Base-by-base conservation (phyloP, 2,329 filamentous ascomycete species). In the Tolypocladium sp. region DNA sequence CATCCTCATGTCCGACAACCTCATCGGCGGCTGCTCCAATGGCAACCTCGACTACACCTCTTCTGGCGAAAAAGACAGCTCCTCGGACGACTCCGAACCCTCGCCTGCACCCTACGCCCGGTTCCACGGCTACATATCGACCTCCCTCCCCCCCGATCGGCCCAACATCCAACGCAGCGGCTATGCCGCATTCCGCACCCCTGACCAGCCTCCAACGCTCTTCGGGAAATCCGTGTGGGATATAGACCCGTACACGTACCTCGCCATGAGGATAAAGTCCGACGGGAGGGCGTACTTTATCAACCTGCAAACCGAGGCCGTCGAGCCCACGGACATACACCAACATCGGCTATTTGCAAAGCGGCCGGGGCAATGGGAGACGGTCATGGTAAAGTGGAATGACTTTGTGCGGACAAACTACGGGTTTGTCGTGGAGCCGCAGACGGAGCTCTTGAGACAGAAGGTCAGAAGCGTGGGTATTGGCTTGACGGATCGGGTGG, bases 371-470 rank as follows among this genome's bases (percentile, higher is more conserved):
- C 82, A 92, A 67, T 99, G 94, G 94, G 93, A 99, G 79, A 97
- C 94, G 2, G 83, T 97, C n/a, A 74, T 95, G 54, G 88, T 99
- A 63, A 89, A 89, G 62, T 94, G 92, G 82, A 88, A 87, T 66
- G 91, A 96, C 64, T 97, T 99, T 74, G 93, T 99, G 60, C 82
- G 94, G 63, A 99, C 94, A 17, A 97, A 97, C 70, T 85, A 95
- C 69, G 94, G 94, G 8, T 86, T 90, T 67, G 91, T 96, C 1
- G 87, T 97, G 6, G 92, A 97, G 76, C 94, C 94, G 38, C 93
- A 97, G 78, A 87, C 88, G 15, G 92, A 95, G 72, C 87, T 99
- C 74, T 76, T 97, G 71, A 85, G 89, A 62, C 89, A 95, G 68
- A 92, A 91, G 73, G 87, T 99, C 37, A 83, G 86, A 69, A 95